These are phyloP conservation scores for Penicillium paxilli DNA, from an alignment of 495 filamentous ascomycete species.

Conservation along the genomic window DNA sequence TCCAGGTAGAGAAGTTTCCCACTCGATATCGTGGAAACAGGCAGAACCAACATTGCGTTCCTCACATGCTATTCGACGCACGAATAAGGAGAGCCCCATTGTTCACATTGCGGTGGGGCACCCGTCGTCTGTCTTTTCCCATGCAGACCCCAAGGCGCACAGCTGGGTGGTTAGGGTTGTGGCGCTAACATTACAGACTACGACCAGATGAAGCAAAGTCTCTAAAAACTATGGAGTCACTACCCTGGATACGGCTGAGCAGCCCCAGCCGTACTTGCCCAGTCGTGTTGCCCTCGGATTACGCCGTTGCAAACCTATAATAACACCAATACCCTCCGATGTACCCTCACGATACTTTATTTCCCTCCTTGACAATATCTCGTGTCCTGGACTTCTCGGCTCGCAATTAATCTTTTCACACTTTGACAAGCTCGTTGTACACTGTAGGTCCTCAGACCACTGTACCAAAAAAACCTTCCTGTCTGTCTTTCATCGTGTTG, in stretches of 20 bases:
- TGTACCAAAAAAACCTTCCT: background rate
- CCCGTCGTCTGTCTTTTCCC: conserved; percentile 16
- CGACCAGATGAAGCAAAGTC: conserved; percentile 5
- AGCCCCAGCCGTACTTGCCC: conserved; percentile 17
- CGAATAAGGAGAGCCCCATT: conserved; percentile 19
- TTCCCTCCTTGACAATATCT: background rate
- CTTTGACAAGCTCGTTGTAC: background rate
- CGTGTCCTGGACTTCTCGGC: background rate
- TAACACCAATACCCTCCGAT: conserved; percentile 15
- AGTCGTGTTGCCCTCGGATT: conserved; percentile 9
- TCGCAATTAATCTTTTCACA: background rate
- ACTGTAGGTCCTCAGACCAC: background rate
- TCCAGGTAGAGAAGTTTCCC: background rate
- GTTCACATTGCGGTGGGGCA: conserved; percentile 17
- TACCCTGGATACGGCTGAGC: conserved; percentile 1
- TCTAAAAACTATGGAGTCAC: conserved; percentile 7
- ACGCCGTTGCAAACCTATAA: conserved; percentile 14
- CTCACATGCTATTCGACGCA: conserved; percentile 12
- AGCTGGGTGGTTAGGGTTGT: conserved; percentile 14
- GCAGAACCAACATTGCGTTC: background rate
- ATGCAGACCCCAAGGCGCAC: conserved; percentile 2
- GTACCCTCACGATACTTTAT: conserved; percentile 6
- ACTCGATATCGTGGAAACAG: background rate
- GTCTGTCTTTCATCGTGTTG: background rate
- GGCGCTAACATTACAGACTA: conserved; percentile 13